These are phyloP conservation scores for Trypanosoma mega DNA, from an alignment of 208 protist species.

Conservation along the genomic window DNA sequence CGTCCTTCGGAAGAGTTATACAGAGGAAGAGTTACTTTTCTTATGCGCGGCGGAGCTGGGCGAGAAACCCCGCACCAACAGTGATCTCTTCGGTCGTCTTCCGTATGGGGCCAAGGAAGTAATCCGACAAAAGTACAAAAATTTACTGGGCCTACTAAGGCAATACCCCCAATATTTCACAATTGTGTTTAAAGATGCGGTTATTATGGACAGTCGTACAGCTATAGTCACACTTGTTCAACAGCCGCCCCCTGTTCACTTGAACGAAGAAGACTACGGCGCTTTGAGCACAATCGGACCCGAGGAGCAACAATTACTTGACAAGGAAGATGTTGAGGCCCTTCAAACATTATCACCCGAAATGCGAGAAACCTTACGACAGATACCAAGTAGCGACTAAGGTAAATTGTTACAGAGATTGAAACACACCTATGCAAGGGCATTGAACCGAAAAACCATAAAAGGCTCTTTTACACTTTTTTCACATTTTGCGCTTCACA, in stretches of 20 bases:
- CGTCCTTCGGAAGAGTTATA: slow-evolving; percentile 42
- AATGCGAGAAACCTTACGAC: slow-evolving; percentile 13
- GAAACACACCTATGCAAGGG: too few species aligned
- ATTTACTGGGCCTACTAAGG: slow-evolving; percentile 31
- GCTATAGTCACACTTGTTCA: slow-evolving; percentile 30
- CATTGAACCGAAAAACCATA: too few species aligned
- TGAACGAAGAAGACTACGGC: slow-evolving; percentile 27
- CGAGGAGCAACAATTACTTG: slow-evolving; percentile 12
- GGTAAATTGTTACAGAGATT: too few species aligned
- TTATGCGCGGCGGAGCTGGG: slow-evolving; percentile 40
- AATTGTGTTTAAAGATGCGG: slow-evolving; percentile 33
- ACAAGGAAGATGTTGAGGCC: slow-evolving; percentile 24
- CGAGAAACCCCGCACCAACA: slow-evolving; percentile 12
- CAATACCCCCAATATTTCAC: slow-evolving; percentile 49
- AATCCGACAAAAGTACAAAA: slow-evolving; percentile 29
- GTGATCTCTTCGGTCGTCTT: slow-evolving; percentile 36
- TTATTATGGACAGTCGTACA: slow-evolving; percentile 18
- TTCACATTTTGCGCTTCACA: too few species aligned
- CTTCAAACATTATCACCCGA: slow-evolving; percentile 23
- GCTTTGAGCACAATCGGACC: not conserved
- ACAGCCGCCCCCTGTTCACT: slow-evolving; percentile 14
- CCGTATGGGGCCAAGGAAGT: slow-evolving; percentile 43
- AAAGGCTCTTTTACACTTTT: too few species aligned
- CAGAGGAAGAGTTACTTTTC: slow-evolving; percentile 43
- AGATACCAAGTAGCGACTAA: too few species aligned